Evolutionary conservation across 441 rosid genomes (phyloP).

Genomic region (Macaranga tanarius): DNA sequence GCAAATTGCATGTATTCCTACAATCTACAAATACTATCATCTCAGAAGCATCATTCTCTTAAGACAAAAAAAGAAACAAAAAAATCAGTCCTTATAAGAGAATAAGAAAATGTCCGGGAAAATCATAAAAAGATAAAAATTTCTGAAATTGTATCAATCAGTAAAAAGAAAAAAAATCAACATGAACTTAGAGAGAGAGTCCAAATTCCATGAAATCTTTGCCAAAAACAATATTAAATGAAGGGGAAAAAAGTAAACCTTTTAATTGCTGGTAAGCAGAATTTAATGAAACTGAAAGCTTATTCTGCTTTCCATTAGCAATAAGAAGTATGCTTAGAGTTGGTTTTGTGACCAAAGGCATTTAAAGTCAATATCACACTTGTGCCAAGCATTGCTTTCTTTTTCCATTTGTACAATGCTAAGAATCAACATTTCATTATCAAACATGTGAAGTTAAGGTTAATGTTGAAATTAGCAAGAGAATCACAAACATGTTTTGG

Average conservation of each 20-base stretch:
- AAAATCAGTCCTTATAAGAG: not conserved
- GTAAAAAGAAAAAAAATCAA: not conserved
- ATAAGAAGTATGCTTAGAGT: not conserved
- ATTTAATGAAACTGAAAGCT: not conserved
- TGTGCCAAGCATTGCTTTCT: not conserved
- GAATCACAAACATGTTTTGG: not conserved
- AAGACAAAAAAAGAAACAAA: not conserved
- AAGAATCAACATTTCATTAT: too few species aligned
- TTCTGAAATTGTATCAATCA: not conserved
- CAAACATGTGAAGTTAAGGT: not conserved
- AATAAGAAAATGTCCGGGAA: not conserved
- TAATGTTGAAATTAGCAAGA: not conserved
- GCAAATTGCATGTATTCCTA: not conserved
- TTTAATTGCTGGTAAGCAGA: not conserved
- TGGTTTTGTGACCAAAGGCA: not conserved
- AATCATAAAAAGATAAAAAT: not conserved
- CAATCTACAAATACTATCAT: conserved; percentile 4
- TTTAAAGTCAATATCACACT: not conserved
- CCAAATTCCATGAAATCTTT: not conserved
- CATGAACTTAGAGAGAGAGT: not conserved
- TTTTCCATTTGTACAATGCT: too few species aligned
- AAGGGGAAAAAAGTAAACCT: not conserved
- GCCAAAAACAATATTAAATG: not conserved
- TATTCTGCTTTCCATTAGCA: not conserved
- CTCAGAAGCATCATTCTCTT: not conserved